Percentiles rank a stretch among this genome's conserved stretches.
phyloP scores from a whole-genome alignment of 805 yeast genomes.

The Candida schatavii region DNA sequence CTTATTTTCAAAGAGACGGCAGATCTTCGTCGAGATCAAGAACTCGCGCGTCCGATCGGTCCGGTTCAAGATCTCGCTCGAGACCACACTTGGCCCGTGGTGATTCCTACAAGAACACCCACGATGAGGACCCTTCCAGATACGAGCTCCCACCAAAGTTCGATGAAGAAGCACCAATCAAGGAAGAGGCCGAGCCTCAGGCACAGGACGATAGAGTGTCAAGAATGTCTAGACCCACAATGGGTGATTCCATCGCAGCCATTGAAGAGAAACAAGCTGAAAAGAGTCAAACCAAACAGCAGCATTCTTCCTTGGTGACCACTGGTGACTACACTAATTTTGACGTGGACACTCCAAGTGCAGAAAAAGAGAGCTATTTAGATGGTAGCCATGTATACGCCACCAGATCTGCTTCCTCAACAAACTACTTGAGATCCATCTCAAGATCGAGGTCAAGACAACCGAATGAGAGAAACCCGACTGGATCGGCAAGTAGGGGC shows the following conservation, averaged over 20 bases:
- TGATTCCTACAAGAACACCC: slow-evolving; percentile 66
- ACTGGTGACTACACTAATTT: slow-evolving; percentile 47
- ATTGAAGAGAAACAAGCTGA: slow-evolving; percentile 32
- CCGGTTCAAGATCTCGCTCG: slow-evolving; percentile 23
- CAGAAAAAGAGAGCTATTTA: slow-evolving; percentile 7
- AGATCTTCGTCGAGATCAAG: slow-evolving; percentile 30
- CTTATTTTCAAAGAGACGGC: slow-evolving; percentile 31
- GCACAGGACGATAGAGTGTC: slow-evolving; percentile 35
- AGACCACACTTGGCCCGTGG: slow-evolving; percentile 74
- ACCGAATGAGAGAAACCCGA: slow-evolving; percentile 15
- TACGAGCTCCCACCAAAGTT: slow-evolving; percentile 43
- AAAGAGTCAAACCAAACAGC: slow-evolving; percentile 20
- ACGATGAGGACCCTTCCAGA: slow-evolving; percentile 42
- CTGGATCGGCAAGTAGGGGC: background rate
- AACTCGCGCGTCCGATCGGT: slow-evolving; percentile 18
- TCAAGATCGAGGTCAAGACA: slow-evolving; percentile 63
- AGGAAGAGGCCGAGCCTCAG: slow-evolving; percentile 20
- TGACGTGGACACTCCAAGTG: slow-evolving; percentile 35
- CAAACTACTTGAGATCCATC: slow-evolving; percentile 60
- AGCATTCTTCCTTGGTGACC: slow-evolving; percentile 42
- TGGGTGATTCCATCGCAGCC: slow-evolving; percentile 45
- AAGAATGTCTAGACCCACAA: slow-evolving; percentile 39
- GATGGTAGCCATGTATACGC: slow-evolving; percentile 19
- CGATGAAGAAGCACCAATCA: slow-evolving; percentile 17
- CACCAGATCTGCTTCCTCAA: slow-evolving; percentile 41